These are phyloP conservation scores for Vicia faba DNA, from an alignment of 306 rosid genomes.

Conservation along the genomic window DNA sequence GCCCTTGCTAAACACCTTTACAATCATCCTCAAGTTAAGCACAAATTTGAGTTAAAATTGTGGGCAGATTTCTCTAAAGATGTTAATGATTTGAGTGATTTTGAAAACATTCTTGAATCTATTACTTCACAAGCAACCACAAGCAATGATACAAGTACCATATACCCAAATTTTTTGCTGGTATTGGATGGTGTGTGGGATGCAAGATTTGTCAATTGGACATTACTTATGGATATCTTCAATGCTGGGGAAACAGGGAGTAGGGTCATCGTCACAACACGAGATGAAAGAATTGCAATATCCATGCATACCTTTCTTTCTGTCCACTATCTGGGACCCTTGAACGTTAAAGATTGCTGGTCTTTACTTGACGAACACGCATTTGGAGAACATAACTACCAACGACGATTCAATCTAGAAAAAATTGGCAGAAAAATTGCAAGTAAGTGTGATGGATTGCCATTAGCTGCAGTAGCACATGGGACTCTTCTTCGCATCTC, in stretches of 20 bases:
- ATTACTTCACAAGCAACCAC: not conserved
- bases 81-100: too few species aligned
- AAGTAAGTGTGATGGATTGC: too few species aligned
- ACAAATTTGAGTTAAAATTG: too few species aligned
- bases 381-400: not conserved
- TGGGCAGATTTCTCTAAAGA: too few species aligned
- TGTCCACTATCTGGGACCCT: not conserved
- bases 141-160: conserved; percentile 13
- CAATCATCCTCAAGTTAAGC: too few species aligned
- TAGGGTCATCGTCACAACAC: conserved; percentile 1
- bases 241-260: not conserved
- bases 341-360: conserved; percentile 42
- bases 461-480: too few species aligned
- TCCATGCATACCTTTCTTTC: not conserved
- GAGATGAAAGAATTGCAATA: conserved; percentile 34
- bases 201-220: conserved; percentile 41
- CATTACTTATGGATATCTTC: conserved; percentile 12
- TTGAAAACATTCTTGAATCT: too few species aligned
- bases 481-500: too few species aligned
- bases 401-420: too few species aligned
- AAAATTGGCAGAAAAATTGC: too few species aligned
- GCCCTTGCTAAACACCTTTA: too few species aligned
- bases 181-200: conserved; percentile 49
- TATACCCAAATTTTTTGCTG: conserved; percentile 18
- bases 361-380: conserved; percentile 37